phyloP scores from a whole-genome alignment of 2,329 filamentous ascomycete species.

The Fusarium torulosum region DNA sequence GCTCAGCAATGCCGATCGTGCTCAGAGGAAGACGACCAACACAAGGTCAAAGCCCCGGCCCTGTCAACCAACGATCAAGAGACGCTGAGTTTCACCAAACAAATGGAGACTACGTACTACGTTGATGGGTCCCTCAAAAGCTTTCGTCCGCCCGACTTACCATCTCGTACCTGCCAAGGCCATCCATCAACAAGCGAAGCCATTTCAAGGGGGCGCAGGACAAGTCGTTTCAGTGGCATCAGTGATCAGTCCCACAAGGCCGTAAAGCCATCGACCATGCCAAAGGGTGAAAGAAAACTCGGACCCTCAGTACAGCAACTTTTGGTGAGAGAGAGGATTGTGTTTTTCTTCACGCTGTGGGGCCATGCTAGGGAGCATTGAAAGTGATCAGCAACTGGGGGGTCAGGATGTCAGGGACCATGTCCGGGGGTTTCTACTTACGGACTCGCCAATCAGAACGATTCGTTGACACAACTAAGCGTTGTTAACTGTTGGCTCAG shows the following conservation, averaged over 20 bases:
- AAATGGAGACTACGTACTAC: too few species aligned
- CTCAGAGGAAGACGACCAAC: constrained; percentile 7
- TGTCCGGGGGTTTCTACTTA: constrained; percentile 28
- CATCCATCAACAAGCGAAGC: constrained; percentile 16
- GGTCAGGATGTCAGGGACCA: constrained; percentile 19
- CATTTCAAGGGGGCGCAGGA: constrained; percentile 17
- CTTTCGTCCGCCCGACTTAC: too few species aligned
- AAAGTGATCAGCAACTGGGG: constrained; percentile 29
- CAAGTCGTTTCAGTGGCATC: neutral
- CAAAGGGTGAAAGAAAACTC: neutral
- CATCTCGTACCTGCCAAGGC: constrained; percentile 28
- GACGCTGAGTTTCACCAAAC: constrained; percentile 17
- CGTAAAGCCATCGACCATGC: constrained; percentile 5
- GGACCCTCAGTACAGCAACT: too few species aligned
- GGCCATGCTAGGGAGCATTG: constrained; percentile 5
- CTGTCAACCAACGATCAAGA: constrained; percentile 11
- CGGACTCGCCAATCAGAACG: constrained; percentile 22
- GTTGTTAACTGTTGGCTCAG: neutral
- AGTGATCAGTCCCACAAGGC: constrained; percentile 26
- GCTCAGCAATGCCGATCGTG: constrained; percentile 29
- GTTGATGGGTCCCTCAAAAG: too few species aligned
- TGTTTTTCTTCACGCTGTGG: too few species aligned
- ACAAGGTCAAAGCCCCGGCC: constrained; percentile 7
- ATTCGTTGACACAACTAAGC: constrained; percentile 4
- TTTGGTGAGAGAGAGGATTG: too few species aligned